A percentile compares a stretch with the other conserved stretches of the same genome.
phyloP scores from a whole-genome alignment of 805 yeast species.

The Cyberlindnera samutprakarnensis region DNA sequence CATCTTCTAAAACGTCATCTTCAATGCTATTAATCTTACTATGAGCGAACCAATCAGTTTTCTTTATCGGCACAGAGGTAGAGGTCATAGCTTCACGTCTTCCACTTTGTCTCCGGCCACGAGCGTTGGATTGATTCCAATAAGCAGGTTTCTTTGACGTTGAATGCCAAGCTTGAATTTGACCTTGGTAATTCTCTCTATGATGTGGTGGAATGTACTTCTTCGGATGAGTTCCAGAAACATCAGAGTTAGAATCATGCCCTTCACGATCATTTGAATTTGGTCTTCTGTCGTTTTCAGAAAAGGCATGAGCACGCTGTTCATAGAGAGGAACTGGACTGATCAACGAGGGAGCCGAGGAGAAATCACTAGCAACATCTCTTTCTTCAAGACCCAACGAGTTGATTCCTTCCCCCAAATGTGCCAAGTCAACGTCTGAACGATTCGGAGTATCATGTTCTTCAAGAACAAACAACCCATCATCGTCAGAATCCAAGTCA shows the following conservation, averaged over 20 bases:
- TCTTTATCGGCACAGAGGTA: constrained; percentile 29
- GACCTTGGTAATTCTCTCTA: constrained; percentile 27
- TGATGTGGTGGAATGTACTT: constrained; percentile 49
- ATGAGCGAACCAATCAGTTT: constrained; percentile 25
- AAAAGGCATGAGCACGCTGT: constrained; percentile 4
- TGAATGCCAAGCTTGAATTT: too few relatives aligned
- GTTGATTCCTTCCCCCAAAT: constrained; percentile 8
- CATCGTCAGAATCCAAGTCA: constrained; percentile 24
- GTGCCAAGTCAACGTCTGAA: constrained; percentile 6
- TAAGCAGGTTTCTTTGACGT: constrained; percentile 10
- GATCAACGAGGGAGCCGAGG: constrained; percentile 22
- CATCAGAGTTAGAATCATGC: constrained; percentile 5
- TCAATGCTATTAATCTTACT: constrained; percentile 9
- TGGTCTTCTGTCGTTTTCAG: constrained; percentile 8
- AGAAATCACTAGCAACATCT: constrained; percentile 16
- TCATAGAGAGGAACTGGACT: constrained; percentile 6
- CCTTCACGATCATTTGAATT: neutral
- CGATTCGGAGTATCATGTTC: constrained; percentile 20
- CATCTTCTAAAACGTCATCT: constrained; percentile 16
- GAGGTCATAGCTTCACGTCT: constrained; percentile 18
- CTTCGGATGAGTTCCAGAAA: constrained; percentile 11
- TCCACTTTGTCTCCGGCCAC: constrained; percentile 14
- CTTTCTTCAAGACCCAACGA: constrained; percentile 14
- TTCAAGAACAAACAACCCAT: constrained; percentile 33
- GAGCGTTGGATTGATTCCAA: constrained; percentile 9